Conservation (phyloP, 805 yeast species). For the Yarrowia sp. region DNA sequence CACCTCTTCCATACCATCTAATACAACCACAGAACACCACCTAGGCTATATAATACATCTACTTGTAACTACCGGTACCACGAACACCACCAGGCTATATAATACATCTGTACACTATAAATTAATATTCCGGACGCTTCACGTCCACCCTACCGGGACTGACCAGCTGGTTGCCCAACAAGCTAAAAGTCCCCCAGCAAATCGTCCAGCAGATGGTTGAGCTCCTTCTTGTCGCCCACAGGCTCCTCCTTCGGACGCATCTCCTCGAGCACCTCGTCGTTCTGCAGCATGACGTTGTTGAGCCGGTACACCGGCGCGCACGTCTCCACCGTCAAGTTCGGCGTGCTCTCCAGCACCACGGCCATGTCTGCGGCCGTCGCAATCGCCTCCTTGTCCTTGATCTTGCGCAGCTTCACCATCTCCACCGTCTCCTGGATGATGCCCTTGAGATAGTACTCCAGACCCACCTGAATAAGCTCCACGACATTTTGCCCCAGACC, state of each 20-base stretch:
- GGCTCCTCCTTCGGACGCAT: background rate
- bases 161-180: background rate
- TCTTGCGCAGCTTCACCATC: constrained; percentile 60
- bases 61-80: no score
- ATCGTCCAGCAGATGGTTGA: background rate
- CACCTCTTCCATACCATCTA: no score
- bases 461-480: constrained; percentile 75
- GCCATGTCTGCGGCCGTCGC: constrained; percentile 41
- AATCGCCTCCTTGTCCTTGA: constrained; percentile 40
- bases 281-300: constrained; percentile 37
- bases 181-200: constrained; percentile 14
- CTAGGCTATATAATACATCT: no score
- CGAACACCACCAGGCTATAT: background rate
- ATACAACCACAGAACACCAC: no score
- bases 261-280: constrained; percentile 37
- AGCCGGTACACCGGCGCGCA: constrained; percentile 40
- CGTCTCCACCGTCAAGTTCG: constrained; percentile 40
- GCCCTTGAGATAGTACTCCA: constrained; percentile 75
- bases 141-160: no score
- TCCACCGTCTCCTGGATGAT: constrained; percentile 74
- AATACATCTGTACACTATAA: constrained; percentile 1
- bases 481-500: constrained; percentile 71
- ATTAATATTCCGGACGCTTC: no score
- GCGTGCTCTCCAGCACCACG: constrained; percentile 38
- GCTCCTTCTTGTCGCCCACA: background rate